Conservation (phyloP, 352 stramenopile species). For the Globisporangium splendens region DNA sequence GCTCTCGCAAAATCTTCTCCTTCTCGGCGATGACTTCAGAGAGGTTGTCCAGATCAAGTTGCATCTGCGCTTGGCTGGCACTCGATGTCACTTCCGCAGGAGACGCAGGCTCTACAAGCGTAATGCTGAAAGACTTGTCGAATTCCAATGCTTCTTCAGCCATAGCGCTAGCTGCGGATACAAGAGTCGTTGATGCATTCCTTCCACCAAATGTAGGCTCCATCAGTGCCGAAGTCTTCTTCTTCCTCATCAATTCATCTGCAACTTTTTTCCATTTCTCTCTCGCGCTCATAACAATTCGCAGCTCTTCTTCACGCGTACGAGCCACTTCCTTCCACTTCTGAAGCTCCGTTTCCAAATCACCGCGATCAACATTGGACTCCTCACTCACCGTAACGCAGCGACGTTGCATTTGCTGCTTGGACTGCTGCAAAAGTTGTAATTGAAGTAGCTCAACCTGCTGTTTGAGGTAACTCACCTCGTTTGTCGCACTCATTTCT, state of each 20-base stretch:
- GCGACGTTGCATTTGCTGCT: not conserved
- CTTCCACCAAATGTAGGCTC: constrained; percentile 5
- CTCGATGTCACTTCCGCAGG: not conserved
- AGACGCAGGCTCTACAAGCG: not conserved
- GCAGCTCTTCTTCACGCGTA: constrained; percentile 35
- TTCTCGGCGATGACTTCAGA: constrained; percentile 50
- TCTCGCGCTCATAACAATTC: constrained; percentile 45
- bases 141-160: constrained; percentile 33
- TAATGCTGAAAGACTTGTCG: constrained; percentile 24
- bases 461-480: constrained; percentile 57
- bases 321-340: constrained; percentile 30
- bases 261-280: constrained; percentile 71
- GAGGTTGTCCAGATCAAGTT: constrained; percentile 24
- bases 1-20: constrained; percentile 31
- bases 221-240: constrained; percentile 4
- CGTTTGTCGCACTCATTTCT: constrained; percentile 88
- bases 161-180: constrained; percentile 15
- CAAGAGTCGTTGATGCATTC: not conserved
- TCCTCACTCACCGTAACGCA: not conserved
- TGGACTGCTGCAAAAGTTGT: constrained; percentile 47
- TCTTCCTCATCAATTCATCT: constrained; percentile 30
- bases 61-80: constrained; percentile 7
- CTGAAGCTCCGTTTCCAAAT: constrained; percentile 14
- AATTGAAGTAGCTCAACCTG: constrained; percentile 65
- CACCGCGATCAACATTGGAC: not conserved